Evolutionary conservation across 2,329 filamentous ascomycete species (phyloP).

Genomic region (Aspergillus fumigatiaffinis): DNA sequence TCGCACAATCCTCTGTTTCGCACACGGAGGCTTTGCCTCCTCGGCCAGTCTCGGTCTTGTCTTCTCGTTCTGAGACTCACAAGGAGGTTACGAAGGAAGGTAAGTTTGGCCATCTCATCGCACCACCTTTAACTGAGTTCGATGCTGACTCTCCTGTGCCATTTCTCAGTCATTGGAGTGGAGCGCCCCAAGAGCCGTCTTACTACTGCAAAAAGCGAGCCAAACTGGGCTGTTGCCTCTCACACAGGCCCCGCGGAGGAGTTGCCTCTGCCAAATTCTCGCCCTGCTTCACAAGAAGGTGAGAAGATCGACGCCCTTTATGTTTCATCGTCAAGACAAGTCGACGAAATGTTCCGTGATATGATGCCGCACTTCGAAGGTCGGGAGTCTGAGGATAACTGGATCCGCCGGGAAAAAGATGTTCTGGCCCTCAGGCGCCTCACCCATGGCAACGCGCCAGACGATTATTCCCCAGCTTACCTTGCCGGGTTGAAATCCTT

Average conservation of each 20-base stretch:
- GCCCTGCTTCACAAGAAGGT: constrained; percentile 47
- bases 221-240: constrained; percentile 14
- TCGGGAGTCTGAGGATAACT: constrained; percentile 85
- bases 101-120: background rate
- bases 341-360: constrained; percentile 81
- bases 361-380: constrained; percentile 84
- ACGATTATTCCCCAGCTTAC: constrained; percentile 70
- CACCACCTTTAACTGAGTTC: background rate
- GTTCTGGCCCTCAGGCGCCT: constrained; percentile 72
- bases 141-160: background rate
- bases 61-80: background rate
- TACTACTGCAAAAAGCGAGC: constrained; percentile 17
- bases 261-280: constrained; percentile 25
- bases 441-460: constrained; percentile 76
- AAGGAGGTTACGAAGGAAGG: background rate
- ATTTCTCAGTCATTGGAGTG: constrained; percentile 7
- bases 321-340: constrained; percentile 76
- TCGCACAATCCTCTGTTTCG: background rate
- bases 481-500: constrained; percentile 66
- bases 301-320: constrained; percentile 76
- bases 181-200: constrained; percentile 18
- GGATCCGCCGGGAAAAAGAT: constrained; percentile 79
- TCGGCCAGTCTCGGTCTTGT: background rate
- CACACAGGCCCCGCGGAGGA: constrained; percentile 20
- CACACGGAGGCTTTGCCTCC: background rate